Percentiles rank a stretch among this genome's conserved stretches.
Evolutionary conservation across 177 flowering plant species (phyloP).

Genomic region (Vitis hybrid): DNA sequence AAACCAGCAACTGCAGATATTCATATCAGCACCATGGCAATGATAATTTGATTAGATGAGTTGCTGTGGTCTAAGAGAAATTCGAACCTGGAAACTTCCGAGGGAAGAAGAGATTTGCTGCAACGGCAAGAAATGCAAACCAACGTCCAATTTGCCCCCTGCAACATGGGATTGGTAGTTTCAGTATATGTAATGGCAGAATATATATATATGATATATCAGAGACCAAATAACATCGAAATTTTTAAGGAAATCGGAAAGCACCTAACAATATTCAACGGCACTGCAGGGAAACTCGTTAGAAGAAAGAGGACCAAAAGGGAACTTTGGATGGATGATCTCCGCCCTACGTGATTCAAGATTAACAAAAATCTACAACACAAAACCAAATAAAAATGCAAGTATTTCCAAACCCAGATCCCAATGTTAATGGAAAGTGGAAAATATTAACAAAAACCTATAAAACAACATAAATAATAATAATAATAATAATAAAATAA

Average conservation of each 20-base stretch:
- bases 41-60: neutral
- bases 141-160: conserved; percentile 56
- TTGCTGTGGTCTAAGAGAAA: neutral
- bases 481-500: neutral
- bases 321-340: conserved; percentile 32
- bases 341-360: conserved; percentile 28
- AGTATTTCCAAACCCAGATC: conserved; percentile 5
- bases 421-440: conserved; percentile 1
- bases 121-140: conserved; percentile 46
- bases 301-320: conserved; percentile 42
- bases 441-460: neutral
- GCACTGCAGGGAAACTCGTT: conserved; percentile 34
- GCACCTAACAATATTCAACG: conserved; percentile 42
- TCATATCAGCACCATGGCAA: neutral
- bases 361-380: conserved; percentile 38
- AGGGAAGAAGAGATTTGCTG: conserved; percentile 39
- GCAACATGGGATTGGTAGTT: conserved; percentile 13
- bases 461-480: too few relatives aligned
- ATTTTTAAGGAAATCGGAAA: neutral
- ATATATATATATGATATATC: neutral
- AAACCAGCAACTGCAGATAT: conserved; percentile 46
- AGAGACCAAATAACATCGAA: neutral
- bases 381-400: conserved; percentile 1
- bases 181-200: neutral
- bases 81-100: conserved; percentile 35